Evolutionary conservation across 345 rosid species (phyloP).

Genomic region (Eutrema japonicum): DNA sequence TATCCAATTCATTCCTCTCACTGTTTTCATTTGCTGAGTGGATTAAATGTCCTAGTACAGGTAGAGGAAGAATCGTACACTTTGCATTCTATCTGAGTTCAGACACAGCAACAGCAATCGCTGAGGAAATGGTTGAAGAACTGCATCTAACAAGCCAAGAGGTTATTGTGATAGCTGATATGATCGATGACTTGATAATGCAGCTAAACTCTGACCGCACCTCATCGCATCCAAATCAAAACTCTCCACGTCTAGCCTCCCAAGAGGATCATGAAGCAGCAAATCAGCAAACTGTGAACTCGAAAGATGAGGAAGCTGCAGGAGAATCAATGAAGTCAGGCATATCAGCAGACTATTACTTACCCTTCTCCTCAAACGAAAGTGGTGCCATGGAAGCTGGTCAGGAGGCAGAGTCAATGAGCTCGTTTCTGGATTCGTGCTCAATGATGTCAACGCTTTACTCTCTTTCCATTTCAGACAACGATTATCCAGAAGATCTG

Average conservation of each 20-base stretch:
- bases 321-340: constrained; percentile 55
- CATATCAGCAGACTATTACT: constrained; percentile 54
- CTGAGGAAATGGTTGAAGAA: constrained; percentile 90
- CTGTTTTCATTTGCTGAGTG: constrained; percentile 20
- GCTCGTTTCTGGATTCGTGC: constrained; percentile 49
- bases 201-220: constrained; percentile 54
- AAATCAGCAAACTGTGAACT: constrained; percentile 31
- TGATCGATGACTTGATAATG: constrained; percentile 69
- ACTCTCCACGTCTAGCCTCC: constrained; percentile 15
- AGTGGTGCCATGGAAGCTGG: constrained; percentile 39
- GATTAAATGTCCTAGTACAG: constrained; percentile 26
- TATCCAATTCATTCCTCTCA: background rate
- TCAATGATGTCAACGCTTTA: constrained; percentile 50
- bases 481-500: constrained; percentile 50
- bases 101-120: constrained; percentile 73
- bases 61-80: constrained; percentile 61
- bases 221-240: constrained; percentile 42
- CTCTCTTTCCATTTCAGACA: constrained; percentile 48
- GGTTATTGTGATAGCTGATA: constrained; percentile 64
- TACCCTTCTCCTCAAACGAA: constrained; percentile 44
- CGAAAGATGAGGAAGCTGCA: constrained; percentile 35
- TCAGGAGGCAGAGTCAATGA: constrained; percentile 41
- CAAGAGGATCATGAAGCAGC: constrained; percentile 36
- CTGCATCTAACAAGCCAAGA: constrained; percentile 67
- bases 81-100: constrained; percentile 69